These are phyloP conservation scores for Candida sanyiensis DNA, from an alignment of 805 yeast genomes.

Conservation along the genomic window DNA sequence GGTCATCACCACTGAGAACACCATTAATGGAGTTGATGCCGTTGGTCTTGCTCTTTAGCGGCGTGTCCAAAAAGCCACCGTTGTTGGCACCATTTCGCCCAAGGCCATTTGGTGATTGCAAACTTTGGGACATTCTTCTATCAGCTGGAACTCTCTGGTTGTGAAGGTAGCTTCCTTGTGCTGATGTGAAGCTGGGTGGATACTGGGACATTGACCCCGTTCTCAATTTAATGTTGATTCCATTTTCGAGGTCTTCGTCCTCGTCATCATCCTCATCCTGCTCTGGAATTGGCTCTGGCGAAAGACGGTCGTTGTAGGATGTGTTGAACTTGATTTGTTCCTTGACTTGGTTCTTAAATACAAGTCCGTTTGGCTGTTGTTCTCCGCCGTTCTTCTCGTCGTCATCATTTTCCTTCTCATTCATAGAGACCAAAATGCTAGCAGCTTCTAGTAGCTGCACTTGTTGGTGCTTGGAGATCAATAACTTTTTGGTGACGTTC, in stretches of 20 bases:
- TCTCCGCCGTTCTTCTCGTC: background rate
- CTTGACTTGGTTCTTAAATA: conserved; percentile 3
- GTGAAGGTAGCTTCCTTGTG: background rate
- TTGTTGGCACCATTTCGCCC: conserved; percentile 15
- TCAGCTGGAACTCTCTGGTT: conserved; percentile 3
- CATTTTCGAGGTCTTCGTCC: conserved; percentile 6
- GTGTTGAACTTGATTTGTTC: conserved; percentile 14
- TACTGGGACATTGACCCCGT: conserved; percentile 40
- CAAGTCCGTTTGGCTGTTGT: conserved; percentile 4
- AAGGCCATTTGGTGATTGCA: conserved; percentile 10
- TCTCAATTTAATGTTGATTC: conserved; percentile 24
- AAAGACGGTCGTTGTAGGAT: conserved; percentile 11
- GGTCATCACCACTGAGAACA: conserved; percentile 6
- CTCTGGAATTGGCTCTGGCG: conserved; percentile 13
- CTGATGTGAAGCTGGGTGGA: conserved; percentile 33
- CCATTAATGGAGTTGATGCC: conserved; percentile 5
- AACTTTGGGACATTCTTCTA: conserved; percentile 3
- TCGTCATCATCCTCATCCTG: conserved; percentile 10
- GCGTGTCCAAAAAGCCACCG: conserved; percentile 33
- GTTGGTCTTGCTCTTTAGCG: conserved; percentile 12
- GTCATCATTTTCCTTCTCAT: conserved; percentile 12
- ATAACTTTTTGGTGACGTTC: conserved; percentile 76
- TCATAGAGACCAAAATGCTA: conserved; percentile 22
- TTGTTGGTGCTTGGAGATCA: conserved; percentile 41
- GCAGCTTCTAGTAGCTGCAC: conserved; percentile 25